Evolutionary conservation across 495 filamentous ascomycete genomes (phyloP), one percentile per base, ranked within the genome.

Genomic region (Aspergillus taichungensis): DNA sequence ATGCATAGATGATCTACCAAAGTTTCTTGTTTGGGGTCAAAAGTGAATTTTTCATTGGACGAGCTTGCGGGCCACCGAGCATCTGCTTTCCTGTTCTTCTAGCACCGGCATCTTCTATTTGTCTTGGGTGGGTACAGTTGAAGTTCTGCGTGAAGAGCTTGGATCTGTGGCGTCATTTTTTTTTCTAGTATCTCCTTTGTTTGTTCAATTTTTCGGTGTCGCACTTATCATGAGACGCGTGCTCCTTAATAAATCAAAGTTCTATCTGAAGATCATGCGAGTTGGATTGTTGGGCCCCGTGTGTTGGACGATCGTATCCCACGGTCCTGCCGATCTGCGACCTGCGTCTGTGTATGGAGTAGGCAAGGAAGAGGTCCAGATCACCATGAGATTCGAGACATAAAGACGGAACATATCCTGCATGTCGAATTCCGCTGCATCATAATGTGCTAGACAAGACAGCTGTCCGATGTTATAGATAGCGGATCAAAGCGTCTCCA

Each of bases 1-100:
- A 53, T 59, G 53, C 51, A 61, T 52, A 50, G 43, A 49, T 51
- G 45, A 42, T 51, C 49, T 43, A 43, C 39, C 45, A 40, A 47
- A 50, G 42, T 40, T 48, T 46, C 41, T 42, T 45, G 44, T 53
- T 40, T 37, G 40, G 52, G 43, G 35, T 24, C 29, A 55, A 53
- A 47, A 46, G 48, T 45, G 49, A 37, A 46, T 33, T 54, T 50
- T 24, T 33, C 43, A 35, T 42, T 34, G 9, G 32, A 34, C 12
- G 32, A 34, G 9, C 32, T 34, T 10, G 9, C 32, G 32, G 32
- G 12, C 32, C 32, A 34, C 12, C 32, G 9, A 12, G 32, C 32
- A 12, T 34, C 32, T 34, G 12, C 36, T 12, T 37, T 37, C 36
- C 8, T 37, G 18, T 24, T 24, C 36, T n/a, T 12, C 18, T 12